Evolutionary conservation across 352 stramenopile species (phyloP).

Genomic region (Globisporangium megalacanthum): DNA sequence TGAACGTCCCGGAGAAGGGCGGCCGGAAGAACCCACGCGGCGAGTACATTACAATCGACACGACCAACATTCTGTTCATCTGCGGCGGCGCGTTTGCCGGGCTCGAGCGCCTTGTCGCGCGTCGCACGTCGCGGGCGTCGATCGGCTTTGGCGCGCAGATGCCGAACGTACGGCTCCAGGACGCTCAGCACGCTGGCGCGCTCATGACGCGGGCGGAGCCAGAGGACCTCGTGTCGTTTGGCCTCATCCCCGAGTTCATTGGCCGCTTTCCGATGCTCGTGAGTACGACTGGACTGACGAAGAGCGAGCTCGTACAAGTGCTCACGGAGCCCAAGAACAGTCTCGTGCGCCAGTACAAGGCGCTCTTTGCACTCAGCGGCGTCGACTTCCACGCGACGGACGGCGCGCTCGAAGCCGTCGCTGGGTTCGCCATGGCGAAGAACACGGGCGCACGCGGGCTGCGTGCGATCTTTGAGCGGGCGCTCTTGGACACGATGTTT

Average conservation of each 20-base stretch:
- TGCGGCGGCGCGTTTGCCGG: conserved; percentile 96
- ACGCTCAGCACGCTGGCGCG: conserved; percentile 84
- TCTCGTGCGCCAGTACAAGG: conserved; percentile 96
- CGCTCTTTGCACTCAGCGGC: conserved; percentile 94
- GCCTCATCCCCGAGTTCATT: conserved; percentile 98
- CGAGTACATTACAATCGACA: conserved; percentile 98
- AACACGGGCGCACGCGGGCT: conserved; percentile 96
- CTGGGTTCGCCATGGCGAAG: conserved; percentile 88
- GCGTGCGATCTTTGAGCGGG: conserved; percentile 92
- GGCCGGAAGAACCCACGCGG: conserved; percentile 95
- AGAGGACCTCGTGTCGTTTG: conserved; percentile 95
- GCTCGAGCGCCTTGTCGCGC: conserved; percentile 93
- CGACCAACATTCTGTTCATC: conserved; percentile 99
- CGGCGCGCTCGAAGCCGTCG: conserved; percentile 92
- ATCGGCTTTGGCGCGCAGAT: conserved; percentile 98
- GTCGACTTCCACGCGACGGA: conserved; percentile 96
- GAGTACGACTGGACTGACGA: conserved; percentile 89
- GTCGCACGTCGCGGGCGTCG: conserved; percentile 90
- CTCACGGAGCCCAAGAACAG: conserved; percentile 97
- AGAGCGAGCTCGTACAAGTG: conserved; percentile 92
- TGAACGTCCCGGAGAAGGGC: conserved; percentile 97
- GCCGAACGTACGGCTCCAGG: conserved; percentile 61
- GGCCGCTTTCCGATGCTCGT: conserved; percentile 97
- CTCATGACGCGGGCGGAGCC: conserved; percentile 92
- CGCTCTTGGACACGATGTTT: conserved; percentile 97